Evolutionary conservation across 139 green algal genomes (phyloP).

Genomic region (Edaphochlamys debaryana): DNA sequence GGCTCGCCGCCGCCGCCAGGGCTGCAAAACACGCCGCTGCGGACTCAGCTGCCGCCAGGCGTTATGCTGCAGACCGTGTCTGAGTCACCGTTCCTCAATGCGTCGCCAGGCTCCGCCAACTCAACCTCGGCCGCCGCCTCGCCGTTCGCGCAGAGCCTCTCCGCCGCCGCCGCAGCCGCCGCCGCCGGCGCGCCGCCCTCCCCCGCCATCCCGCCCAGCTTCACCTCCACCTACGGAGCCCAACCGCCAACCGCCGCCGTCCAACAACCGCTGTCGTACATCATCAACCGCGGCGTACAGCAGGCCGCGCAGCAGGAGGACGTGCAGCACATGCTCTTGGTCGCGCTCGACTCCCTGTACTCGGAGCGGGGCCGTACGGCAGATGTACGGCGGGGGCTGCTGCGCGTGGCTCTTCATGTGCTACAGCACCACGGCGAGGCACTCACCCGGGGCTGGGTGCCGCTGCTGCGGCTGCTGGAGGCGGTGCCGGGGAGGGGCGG

Average conservation of each 20-base stretch:
- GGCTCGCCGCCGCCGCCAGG: too few species aligned
- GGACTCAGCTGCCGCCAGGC: too few species aligned
- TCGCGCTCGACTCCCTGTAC: conserved; percentile 76
- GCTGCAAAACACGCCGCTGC: too few species aligned
- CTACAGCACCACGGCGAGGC: conserved; percentile 82
- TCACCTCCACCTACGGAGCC: neutral
- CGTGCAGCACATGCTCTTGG: conserved; percentile 85
- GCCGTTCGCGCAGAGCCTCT: too few species aligned
- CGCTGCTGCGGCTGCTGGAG: conserved; percentile 82
- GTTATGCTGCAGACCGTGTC: too few species aligned
- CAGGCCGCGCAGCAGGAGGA: conserved; percentile 37
- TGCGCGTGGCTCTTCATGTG: conserved; percentile 77
- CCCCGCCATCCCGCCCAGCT: neutral
- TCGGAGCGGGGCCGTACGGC: conserved; percentile 4
- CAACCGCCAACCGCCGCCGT: neutral
- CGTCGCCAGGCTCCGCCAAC: too few species aligned
- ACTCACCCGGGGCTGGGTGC: conserved; percentile 81
- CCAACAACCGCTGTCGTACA: too few species aligned
- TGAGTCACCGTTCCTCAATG: too few species aligned
- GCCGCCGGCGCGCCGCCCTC: too few species aligned
- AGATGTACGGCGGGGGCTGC: conserved; percentile 77
- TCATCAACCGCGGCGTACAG: conserved; percentile 9
- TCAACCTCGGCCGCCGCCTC: too few species aligned
- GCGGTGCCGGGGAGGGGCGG: conserved; percentile 65
- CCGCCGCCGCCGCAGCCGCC: too few species aligned